phyloP scores from a whole-genome alignment of 345 rosid genomes.

The Alliaria petiolata region DNA sequence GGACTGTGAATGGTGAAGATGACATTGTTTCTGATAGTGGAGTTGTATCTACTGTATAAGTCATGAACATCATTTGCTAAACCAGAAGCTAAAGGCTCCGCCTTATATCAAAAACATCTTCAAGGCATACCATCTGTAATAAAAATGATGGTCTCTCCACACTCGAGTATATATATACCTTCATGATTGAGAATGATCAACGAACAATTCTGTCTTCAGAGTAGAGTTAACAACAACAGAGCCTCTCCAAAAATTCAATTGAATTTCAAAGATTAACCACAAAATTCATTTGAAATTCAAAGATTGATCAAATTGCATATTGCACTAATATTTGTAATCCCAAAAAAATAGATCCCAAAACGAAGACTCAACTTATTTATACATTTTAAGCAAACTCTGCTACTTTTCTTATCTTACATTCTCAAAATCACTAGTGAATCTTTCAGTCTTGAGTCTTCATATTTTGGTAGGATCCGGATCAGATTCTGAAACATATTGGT shows the following conservation, averaged over 20 bases:
- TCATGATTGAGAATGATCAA: constrained; percentile 61
- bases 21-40: constrained; percentile 12
- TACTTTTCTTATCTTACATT: constrained; percentile 24
- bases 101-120: too few relatives aligned
- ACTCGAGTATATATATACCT: constrained; percentile 44
- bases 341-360: background rate
- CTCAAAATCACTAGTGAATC: constrained; percentile 10
- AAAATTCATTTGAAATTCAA: constrained; percentile 12
- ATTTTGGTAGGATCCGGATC: constrained; percentile 22
- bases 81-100: too few relatives aligned
- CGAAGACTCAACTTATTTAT: constrained; percentile 31
- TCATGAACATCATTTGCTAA: too few relatives aligned
- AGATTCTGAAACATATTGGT: background rate
- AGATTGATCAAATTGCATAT: background rate
- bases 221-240: background rate
- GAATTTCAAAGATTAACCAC: too few relatives aligned
- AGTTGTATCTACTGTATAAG: background rate
- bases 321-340: constrained; percentile 24
- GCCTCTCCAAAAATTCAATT: background rate
- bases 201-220: constrained; percentile 56
- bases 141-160: too few relatives aligned
- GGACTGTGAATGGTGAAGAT: constrained; percentile 2
- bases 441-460: constrained; percentile 8
- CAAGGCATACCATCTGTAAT: too few relatives aligned
- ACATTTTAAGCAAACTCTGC: constrained; percentile 18